phyloP scores from a whole-genome alignment of 2,329 filamentous ascomycete species.

The Phyllosticta paracitricarpa region DNA sequence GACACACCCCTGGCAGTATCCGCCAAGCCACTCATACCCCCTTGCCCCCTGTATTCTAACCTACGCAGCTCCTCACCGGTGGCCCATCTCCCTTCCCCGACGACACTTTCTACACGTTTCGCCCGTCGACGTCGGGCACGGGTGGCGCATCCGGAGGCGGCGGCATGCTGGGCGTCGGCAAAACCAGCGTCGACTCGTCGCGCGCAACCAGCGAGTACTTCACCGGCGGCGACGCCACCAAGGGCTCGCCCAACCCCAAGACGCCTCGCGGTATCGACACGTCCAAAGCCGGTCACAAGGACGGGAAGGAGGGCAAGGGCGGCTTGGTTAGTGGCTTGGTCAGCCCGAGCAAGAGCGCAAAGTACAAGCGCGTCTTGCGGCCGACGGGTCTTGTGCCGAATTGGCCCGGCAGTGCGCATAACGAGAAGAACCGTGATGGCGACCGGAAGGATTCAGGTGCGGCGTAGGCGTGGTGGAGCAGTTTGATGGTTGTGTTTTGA shows the following conservation, averaged over 20 bases:
- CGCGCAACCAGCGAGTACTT: not conserved
- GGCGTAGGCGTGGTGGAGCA: not conserved
- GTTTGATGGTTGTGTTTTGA: not conserved
- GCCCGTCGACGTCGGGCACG: not conserved
- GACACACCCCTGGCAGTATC: not conserved
- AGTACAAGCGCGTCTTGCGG: not conserved
- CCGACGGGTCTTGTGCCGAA: not conserved
- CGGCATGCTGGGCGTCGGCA: not conserved
- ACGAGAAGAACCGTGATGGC: not conserved
- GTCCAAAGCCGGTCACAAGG: not conserved
- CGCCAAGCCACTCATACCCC: not conserved
- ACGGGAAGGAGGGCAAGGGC: not conserved
- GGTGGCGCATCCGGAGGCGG: not conserved
- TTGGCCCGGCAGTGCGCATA: not conserved
- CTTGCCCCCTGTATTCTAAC: not conserved
- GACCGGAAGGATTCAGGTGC: not conserved
- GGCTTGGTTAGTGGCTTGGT: not conserved
- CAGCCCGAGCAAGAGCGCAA: not conserved
- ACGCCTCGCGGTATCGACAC: not conserved
- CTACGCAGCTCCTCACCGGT: not conserved
- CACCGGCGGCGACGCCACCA: not conserved
- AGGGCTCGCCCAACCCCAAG: not conserved
- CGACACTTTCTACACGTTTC: not conserved
- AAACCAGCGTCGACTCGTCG: not conserved
- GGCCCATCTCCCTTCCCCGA: not conserved